phyloP scores from a whole-genome alignment of 306 rosid species.

The Hylodesmum podocarpum region DNA sequence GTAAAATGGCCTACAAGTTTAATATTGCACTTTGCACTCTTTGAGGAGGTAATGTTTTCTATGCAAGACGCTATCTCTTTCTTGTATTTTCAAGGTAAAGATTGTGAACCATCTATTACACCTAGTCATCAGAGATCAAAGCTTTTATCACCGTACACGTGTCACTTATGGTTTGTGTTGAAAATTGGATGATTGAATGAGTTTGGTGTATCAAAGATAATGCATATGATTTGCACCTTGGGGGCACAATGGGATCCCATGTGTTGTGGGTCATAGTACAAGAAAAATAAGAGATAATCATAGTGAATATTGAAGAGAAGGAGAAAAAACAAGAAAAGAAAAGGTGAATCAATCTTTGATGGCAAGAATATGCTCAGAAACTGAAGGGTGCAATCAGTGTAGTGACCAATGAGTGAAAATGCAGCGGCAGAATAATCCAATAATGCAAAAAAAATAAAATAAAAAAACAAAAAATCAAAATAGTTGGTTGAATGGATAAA shows the following conservation, averaged over 20 bases:
- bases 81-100: constrained; percentile 31
- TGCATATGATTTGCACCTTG: background rate
- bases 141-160: constrained; percentile 17
- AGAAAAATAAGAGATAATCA: constrained; percentile 22
- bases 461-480: no score
- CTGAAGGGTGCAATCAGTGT: background rate
- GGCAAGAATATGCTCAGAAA: background rate
- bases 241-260: background rate
- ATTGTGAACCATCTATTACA: background rate
- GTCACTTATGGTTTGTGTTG: background rate
- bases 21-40: constrained; percentile 33
- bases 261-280: constrained; percentile 31
- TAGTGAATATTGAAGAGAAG: background rate
- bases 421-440: background rate
- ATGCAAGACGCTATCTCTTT: constrained; percentile 15
- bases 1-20: constrained; percentile 42
- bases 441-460: background rate
- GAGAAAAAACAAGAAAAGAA: background rate
- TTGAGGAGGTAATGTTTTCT: constrained; percentile 27
- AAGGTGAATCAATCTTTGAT: background rate
- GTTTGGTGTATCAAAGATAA: background rate
- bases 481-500: no score
- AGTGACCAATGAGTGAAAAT: background rate
- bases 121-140: background rate
- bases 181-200: background rate